Evolutionary conservation across 176 grass and related monocot species (phyloP).

Genomic region (Musa itinerans): DNA sequence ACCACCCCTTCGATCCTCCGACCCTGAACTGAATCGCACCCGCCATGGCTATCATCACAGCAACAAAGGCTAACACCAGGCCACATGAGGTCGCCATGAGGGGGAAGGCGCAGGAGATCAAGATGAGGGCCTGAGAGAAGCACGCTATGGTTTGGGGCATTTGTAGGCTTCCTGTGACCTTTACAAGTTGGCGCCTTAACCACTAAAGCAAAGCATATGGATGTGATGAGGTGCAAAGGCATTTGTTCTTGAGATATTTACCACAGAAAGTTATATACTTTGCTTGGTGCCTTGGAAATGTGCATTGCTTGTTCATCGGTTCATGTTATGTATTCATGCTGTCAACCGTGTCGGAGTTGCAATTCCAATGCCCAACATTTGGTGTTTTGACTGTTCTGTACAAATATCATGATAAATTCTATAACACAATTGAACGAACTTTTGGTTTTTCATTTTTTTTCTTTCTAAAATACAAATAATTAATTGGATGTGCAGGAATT

Average conservation of each 20-base stretch:
- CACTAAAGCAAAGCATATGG: neutral
- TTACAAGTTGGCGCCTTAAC: neutral
- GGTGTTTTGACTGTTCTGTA: too few relatives aligned
- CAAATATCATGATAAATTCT: too few relatives aligned
- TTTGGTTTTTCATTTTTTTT: too few relatives aligned
- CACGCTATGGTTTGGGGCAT: neutral
- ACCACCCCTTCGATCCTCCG: constrained; percentile 44
- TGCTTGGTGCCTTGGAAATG: constrained; percentile 12
- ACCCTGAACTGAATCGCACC: constrained; percentile 54
- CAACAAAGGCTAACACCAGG: constrained; percentile 7
- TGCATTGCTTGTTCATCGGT: constrained; percentile 9
- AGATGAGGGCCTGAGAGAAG: neutral
- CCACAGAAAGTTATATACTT: constrained; percentile 4
- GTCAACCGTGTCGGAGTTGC: too few relatives aligned
- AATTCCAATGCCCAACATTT: too few relatives aligned
- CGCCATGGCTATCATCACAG: constrained; percentile 11
- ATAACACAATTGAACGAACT: too few relatives aligned
- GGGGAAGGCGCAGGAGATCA: neutral
- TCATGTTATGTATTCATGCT: neutral
- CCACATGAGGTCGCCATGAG: constrained; percentile 26
- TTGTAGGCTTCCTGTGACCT: neutral
- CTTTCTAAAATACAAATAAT: neutral
- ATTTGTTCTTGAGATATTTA: neutral
- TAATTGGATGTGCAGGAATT: neutral
- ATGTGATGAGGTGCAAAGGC: constrained; percentile 1